These are phyloP conservation scores for Fusarium torulosum DNA, from an alignment of 2,329 filamentous ascomycete species.

Conservation along the genomic window DNA sequence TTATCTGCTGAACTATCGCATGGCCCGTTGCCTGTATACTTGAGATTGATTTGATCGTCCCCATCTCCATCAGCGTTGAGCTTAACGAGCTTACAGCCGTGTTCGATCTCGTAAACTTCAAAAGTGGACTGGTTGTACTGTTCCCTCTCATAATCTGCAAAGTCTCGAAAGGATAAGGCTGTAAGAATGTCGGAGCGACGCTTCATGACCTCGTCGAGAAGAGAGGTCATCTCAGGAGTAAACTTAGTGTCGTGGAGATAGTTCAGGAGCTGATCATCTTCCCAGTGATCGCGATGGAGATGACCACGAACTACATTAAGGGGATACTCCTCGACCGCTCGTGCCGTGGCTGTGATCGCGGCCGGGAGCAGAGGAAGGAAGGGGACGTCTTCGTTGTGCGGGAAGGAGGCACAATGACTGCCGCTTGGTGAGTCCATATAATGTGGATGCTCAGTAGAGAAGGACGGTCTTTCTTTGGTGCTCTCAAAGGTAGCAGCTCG, in stretches of 20 bases:
- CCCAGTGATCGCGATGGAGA: conserved; percentile 50
- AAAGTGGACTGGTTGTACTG: conserved; percentile 64
- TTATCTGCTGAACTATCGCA: conserved; percentile 47
- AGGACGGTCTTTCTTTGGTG: conserved; percentile 42
- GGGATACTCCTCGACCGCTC: conserved; percentile 35
- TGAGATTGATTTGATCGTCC: conserved; percentile 43
- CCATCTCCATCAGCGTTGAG: conserved; percentile 49
- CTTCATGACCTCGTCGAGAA: conserved; percentile 55
- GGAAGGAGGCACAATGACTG: conserved; percentile 35
- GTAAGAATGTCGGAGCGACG: conserved; percentile 52
- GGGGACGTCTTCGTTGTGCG: conserved; percentile 50
- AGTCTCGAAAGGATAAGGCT: conserved; percentile 50
- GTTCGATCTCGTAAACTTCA: conserved; percentile 68
- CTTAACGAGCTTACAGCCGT: conserved; percentile 57
- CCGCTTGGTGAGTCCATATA: conserved; percentile 43
- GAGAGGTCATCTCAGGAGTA: conserved; percentile 54
- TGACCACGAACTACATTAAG: conserved; percentile 31
- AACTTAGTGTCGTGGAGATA: conserved; percentile 59
- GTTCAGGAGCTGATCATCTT: conserved; percentile 58
- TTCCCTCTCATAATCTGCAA: conserved; percentile 55
- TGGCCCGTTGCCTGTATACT: conserved; percentile 44
- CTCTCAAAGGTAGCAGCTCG: conserved; percentile 51
- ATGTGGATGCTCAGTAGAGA: conserved; percentile 42
- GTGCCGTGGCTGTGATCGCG: conserved; percentile 3
- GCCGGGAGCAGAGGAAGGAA: conserved; percentile 50